Evolutionary conservation across 2,329 filamentous ascomycete genomes (phyloP).

Genomic region (Hymenoscyphus linearis): DNA sequence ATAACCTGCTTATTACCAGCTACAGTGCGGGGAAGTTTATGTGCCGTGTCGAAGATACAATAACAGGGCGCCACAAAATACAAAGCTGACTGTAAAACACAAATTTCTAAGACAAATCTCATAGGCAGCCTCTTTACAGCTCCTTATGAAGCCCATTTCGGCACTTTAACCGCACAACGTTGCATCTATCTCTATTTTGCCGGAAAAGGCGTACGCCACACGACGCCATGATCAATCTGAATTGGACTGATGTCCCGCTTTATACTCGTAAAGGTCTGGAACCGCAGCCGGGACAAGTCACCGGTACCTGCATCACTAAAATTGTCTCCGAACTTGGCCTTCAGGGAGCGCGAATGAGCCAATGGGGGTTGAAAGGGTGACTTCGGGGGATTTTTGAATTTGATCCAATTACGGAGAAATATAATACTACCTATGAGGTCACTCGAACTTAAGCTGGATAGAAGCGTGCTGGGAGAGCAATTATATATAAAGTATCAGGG

Average conservation of each 20-base stretch:
- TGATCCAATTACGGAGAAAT: no score
- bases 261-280: neutral
- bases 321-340: neutral
- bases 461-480: no score
- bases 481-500: no score
- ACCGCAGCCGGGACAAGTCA: neutral
- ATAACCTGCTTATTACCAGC: neutral
- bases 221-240: neutral
- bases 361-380: neutral
- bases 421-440: no score
- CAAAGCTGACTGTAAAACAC: neutral
- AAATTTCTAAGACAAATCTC: neutral
- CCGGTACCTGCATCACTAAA: neutral
- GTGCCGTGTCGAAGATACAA: neutral
- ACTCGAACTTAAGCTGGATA: no score
- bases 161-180: neutral
- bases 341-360: neutral
- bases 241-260: neutral
- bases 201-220: neutral
- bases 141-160: neutral
- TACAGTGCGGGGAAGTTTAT: neutral
- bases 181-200: neutral
- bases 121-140: neutral
- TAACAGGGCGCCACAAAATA: neutral
- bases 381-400: no score